These are phyloP conservation scores for Lumnitzera littorea DNA, from an alignment of 345 rosid genomes.

Conservation along the genomic window DNA sequence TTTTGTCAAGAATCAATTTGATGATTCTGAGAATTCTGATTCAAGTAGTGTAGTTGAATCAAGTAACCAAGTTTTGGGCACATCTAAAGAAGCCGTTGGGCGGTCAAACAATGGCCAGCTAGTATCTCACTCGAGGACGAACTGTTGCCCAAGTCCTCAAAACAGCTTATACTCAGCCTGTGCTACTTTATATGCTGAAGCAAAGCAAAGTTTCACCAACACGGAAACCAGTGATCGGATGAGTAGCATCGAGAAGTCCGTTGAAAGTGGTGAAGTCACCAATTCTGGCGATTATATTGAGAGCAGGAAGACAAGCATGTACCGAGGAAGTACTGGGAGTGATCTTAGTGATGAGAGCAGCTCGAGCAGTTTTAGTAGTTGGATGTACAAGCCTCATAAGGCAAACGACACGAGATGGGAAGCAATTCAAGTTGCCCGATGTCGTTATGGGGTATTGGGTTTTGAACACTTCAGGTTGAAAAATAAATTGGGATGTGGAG, in stretches of 20 bases:
- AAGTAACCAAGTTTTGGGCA: slow-evolving; percentile 16
- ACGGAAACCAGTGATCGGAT: slow-evolving; percentile 63
- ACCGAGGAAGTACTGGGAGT: slow-evolving; percentile 78
- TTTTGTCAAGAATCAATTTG: slow-evolving; percentile 19
- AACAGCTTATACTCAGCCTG: slow-evolving; percentile 36
- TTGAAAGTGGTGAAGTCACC: slow-evolving; percentile 33
- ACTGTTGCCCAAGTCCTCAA: slow-evolving; percentile 53
- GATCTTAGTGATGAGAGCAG: slow-evolving; percentile 92
- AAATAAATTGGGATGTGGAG: slow-evolving; percentile 68
- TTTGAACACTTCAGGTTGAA: slow-evolving; percentile 57
- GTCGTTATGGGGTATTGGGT: slow-evolving; percentile 39
- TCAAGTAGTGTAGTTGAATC: slow-evolving; percentile 34
- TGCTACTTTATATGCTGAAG: slow-evolving; percentile 50
- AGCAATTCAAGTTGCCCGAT: slow-evolving; percentile 61
- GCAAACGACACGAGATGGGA: slow-evolving; percentile 88
- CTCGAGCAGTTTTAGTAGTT: slow-evolving; percentile 59
- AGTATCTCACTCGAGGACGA: slow-evolving; percentile 27
- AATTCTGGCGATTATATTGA: slow-evolving; percentile 35
- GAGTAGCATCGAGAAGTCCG: slow-evolving; percentile 37
- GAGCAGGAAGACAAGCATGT: slow-evolving; percentile 59
- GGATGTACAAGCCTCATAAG: slow-evolving; percentile 71
- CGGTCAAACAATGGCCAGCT: slow-evolving; percentile 19
- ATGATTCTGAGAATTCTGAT: slow-evolving; percentile 27
- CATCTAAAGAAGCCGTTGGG: slow-evolving; percentile 21
- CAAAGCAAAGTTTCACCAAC: slow-evolving; percentile 70